Evolutionary conservation across 345 rosid species (phyloP).

Genomic region (Jatropha curcas): DNA sequence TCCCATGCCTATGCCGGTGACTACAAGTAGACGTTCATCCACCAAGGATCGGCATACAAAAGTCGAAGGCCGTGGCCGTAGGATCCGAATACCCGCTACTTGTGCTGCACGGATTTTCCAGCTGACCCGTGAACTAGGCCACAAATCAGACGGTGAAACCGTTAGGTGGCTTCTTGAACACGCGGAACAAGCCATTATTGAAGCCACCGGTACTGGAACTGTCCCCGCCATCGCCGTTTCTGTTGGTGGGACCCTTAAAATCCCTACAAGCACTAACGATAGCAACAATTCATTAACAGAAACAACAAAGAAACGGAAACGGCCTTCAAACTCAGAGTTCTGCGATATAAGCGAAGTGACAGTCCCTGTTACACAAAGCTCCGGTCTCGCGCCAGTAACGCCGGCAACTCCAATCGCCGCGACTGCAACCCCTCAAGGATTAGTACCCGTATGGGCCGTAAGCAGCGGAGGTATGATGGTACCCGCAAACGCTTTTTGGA

Average conservation of each 20-base stretch:
- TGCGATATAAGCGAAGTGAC: conserved; percentile 26
- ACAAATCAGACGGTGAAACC: conserved; percentile 55
- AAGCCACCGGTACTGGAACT: conserved; percentile 50
- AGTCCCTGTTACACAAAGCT: conserved; percentile 30
- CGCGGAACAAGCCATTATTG: conserved; percentile 46
- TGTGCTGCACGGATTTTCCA: conserved; percentile 56
- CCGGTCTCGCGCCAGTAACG: conserved; percentile 31
- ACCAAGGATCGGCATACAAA: conserved; percentile 60
- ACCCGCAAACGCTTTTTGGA: conserved; percentile 52
- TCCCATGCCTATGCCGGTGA: conserved; percentile 14
- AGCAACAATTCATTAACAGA: conserved; percentile 7
- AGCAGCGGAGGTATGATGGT: conserved; percentile 42
- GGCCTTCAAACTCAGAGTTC: conserved; percentile 38
- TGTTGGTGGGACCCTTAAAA: conserved; percentile 45
- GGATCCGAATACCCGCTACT: conserved; percentile 60
- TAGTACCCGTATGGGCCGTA: conserved; percentile 44
- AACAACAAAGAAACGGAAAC: conserved; percentile 30
- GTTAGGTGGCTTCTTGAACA: conserved; percentile 55
- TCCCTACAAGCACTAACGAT: conserved; percentile 27
- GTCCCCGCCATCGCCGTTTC: conserved; percentile 50
- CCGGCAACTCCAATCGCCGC: conserved; percentile 11
- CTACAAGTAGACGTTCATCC: conserved; percentile 36
- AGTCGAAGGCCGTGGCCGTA: conserved; percentile 58
- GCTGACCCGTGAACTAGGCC: conserved; percentile 47
- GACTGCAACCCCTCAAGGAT: conserved; percentile 33